Conservation (phyloP, 352 stramenopile species). For the Phytophthora niederhauseri region DNA sequence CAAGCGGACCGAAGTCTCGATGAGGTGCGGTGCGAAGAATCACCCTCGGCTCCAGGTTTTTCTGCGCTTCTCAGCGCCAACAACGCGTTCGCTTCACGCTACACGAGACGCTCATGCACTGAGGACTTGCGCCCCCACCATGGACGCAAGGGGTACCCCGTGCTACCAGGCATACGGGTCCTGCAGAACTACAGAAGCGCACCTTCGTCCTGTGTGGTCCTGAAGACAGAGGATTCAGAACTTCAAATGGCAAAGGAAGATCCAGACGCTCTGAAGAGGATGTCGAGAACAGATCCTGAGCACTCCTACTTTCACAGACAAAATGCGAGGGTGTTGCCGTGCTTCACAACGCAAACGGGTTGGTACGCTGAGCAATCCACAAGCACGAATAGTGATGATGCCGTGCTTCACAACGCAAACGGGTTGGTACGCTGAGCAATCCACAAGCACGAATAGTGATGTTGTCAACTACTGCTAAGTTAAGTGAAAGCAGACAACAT, state of each 20-base stretch:
- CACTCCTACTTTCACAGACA: no score
- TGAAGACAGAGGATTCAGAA: background rate
- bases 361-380: background rate
- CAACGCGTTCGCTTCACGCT: conserved; percentile 2
- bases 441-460: background rate
- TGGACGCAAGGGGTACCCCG: conserved; percentile 16
- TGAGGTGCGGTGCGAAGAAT: background rate
- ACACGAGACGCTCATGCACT: background rate
- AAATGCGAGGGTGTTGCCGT: no score
- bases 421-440: background rate
- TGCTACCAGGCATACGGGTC: conserved; percentile 21
- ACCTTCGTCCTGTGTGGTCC: background rate
- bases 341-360: background rate
- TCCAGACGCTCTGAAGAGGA: conserved; percentile 4
- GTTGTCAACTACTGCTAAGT: background rate
- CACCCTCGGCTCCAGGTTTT: background rate
- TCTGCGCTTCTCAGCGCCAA: conserved; percentile 18
- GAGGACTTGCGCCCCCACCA: background rate
- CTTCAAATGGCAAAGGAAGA: conserved; percentile 9
- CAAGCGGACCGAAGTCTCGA: background rate
- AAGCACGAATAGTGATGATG: background rate
- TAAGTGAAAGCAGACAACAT: background rate
- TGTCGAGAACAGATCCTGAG: no score
- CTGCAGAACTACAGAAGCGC: conserved; percentile 17
- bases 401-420: background rate